These are phyloP conservation scores for Infundibulicybe gibba DNA, from an alignment of 768 basidiomycete species.

Conservation along the genomic window DNA sequence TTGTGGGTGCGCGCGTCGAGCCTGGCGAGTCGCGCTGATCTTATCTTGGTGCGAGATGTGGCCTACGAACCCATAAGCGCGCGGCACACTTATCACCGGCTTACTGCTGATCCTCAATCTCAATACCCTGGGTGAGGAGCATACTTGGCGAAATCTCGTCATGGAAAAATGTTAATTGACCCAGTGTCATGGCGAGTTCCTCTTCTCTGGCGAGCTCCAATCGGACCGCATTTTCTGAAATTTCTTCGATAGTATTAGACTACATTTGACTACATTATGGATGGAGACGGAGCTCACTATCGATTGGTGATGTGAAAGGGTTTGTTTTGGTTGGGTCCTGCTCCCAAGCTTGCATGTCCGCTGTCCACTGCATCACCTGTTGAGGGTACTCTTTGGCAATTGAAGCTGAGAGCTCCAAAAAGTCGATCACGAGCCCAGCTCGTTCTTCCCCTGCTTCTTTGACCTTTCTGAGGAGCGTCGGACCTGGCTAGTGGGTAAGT, in stretches of 20 bases:
- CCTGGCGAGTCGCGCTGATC: too few species aligned
- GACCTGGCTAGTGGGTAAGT: not conserved
- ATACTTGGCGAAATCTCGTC: constrained; percentile 1
- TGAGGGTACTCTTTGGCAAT: not conserved
- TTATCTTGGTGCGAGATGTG: too few species aligned
- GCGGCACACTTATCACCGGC: too few species aligned
- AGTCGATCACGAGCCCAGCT: not conserved
- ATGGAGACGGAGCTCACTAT: not conserved
- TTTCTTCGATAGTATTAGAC: not conserved
- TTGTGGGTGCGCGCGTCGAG: too few species aligned
- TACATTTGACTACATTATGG: not conserved
- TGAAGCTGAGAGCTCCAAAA: too few species aligned
- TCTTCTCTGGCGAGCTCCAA: too few species aligned
- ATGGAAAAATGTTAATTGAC: constrained; percentile 3
- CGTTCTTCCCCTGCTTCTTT: not conserved
- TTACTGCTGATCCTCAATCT: too few species aligned
- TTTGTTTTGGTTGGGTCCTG: constrained; percentile 3
- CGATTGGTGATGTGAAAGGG: constrained; percentile 3
- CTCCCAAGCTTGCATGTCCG: constrained; percentile 6
- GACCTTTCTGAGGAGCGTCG: not conserved
- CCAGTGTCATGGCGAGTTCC: not conserved
- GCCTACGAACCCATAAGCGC: too few species aligned
- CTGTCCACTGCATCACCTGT: constrained; percentile 2
- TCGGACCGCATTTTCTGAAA: constrained; percentile 6
- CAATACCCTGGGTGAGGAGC: constrained; percentile 7